These are phyloP conservation scores for Leucoagaricus sp. DNA, from an alignment of 1,284 basidiomycete genomes.

Conservation along the genomic window DNA sequence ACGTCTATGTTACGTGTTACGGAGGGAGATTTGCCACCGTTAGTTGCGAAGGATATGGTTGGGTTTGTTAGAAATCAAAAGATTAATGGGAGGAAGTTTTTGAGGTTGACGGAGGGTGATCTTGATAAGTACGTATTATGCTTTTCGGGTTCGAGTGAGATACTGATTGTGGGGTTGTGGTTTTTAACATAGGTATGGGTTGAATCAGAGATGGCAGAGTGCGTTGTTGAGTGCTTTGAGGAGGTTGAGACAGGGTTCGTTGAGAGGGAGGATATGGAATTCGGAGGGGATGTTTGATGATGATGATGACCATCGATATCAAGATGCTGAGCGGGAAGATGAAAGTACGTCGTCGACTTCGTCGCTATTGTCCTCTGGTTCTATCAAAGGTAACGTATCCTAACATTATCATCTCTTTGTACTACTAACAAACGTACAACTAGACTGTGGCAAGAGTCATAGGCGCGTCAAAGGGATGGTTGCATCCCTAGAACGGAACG, in stretches of 20 bases:
- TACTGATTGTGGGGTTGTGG: slow-evolving; percentile 9
- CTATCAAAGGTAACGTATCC: slow-evolving; percentile 4
- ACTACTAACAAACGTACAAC: too few relatives aligned
- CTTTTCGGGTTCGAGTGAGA: background rate
- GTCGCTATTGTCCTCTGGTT: background rate
- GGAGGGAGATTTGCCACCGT: slow-evolving; percentile 31
- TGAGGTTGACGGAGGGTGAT: slow-evolving; percentile 57
- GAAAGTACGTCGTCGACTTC: background rate
- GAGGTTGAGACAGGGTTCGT: slow-evolving; percentile 53
- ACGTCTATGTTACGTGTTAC: slow-evolving; percentile 40
- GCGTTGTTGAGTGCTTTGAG: slow-evolving; percentile 54
- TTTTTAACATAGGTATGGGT: slow-evolving; percentile 42
- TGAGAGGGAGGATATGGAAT: slow-evolving; percentile 59
- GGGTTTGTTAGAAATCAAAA: slow-evolving; percentile 46
- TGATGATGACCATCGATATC: slow-evolving; percentile 14
- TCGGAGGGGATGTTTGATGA: slow-evolving; percentile 18
- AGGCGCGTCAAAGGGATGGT: slow-evolving; percentile 59
- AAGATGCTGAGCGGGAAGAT: slow-evolving; percentile 11
- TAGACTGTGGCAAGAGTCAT: too few relatives aligned
- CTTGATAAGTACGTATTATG: slow-evolving; percentile 39
- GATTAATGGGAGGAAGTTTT: slow-evolving; percentile 51
- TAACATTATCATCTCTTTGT: background rate
- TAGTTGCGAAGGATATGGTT: slow-evolving; percentile 48
- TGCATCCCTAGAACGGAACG: slow-evolving; percentile 49
- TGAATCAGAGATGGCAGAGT: slow-evolving; percentile 52